Base-by-base conservation (phyloP, 176 grass and related monocot species). In the Secale cereale region DNA sequence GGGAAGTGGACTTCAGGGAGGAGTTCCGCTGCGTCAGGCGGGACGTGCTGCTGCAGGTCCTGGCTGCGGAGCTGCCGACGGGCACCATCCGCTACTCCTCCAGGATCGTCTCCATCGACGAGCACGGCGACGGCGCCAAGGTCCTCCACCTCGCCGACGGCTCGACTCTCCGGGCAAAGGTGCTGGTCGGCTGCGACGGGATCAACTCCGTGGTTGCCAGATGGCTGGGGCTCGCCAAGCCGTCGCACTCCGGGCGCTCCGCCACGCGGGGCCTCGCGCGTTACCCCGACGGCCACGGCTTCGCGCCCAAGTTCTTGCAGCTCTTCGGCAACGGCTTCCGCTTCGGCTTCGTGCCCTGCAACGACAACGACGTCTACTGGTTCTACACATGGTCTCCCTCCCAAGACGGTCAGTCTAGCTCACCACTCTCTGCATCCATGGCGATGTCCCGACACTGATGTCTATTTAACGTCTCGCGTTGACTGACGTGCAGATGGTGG, bases 331-430 rank as follows among this genome's bases (percentile, higher is more conserved):
- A 82, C 6, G 93, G 93, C 43, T 89, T 82, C 40, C 85, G 89
- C 4, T 15, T 12, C 0, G 93, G 93, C 14, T 46, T 90, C 22
- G 0, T 92, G 10, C 91, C 93, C 15, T 93, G 87, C 73, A 89
- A 71, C 37, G 81, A 89, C 1, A 75, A 30, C 52, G 89, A 80
- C 8, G 20, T 93, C 9, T 98, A 93, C 68, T 95, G 95, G 95
- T 98, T 95, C 86, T 90, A 79, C 85, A 92, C 87, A 9, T 95
- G 93, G 89, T 60, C 69, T 63, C 73, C 91, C 28, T 83, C 85
- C 17, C 65, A 64, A 14, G 2, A 89, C 11, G 86, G 80, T 82
- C 7, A 25, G 59, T 27, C 40, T 43, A 43, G 40, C 40, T 43
- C 10, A 2, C 40, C 11, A 43, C 8, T 43, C 40, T 43, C 10